Base-by-base conservation (phyloP, 148 eudicot species). In the Fagopyrum homotropicum region DNA sequence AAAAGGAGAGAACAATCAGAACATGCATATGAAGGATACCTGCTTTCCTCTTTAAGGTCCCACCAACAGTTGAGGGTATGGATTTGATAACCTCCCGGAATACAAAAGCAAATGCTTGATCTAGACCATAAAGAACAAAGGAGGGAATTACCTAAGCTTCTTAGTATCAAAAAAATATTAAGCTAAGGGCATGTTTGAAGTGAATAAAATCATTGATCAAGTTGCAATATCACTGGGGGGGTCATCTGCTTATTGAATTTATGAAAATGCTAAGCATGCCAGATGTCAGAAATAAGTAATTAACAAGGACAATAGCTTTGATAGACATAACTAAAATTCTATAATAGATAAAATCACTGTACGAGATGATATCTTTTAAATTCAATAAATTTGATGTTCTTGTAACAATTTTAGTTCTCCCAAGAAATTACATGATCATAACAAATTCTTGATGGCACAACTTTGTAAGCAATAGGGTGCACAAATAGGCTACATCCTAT, bases 51-150 rank as follows among this genome's bases (percentile, higher is more conserved):
- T 94, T 91, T 77, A 86, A 83, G 59, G 16, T 7, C 14, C 80
- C 77, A 59, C 80, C 84, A 85, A 87, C 90, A 68, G 83, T 30
- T 60, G 74, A 73, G 69, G 86, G 81, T 75, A 73, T 16, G 46
- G 90, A 83, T 75, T 79, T 83, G 6, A 60, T 72, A 81, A 92
- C 93, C 77, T 94, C 97, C 59, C 97, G 93, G 82, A 80, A 94
- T 22, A 94, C 98, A 81, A 90, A 94, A 17, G 93, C 96, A 79
- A 80, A 86, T 70, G 98, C 91, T 72, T 79, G 84, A 76, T 90
- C 98, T 94, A 85, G 71, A 86, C 15, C 51, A 71, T 48, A 77
- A 30, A 76, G 84, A 80, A 81, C 75, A 69, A 73, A 83, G 54
- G 40, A 79, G 16, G 46, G 50, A 45, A n/a, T 19, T n/a, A 69